Percentiles rank a stretch among this genome's conserved stretches.
These are phyloP conservation scores for Penicillium sp. DNA, from an alignment of 2,329 filamentous ascomycete species.

Conservation along the genomic window DNA sequence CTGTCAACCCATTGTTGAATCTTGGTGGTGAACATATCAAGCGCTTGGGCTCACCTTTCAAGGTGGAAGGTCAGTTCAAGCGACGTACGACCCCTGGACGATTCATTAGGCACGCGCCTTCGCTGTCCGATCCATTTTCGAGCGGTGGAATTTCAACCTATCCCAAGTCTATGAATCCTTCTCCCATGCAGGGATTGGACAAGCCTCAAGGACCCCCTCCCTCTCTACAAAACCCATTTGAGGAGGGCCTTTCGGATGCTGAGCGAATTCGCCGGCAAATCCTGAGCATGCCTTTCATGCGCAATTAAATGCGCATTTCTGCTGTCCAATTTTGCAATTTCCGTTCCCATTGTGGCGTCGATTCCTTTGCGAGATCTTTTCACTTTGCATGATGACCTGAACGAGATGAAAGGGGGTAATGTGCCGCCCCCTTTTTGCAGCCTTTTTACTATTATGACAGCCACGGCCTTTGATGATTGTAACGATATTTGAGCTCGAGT, in stretches of 20 bases:
- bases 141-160: slow-evolving; percentile 24
- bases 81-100: slow-evolving; percentile 32
- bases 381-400: slow-evolving; percentile 30
- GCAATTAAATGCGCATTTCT: slow-evolving; percentile 20
- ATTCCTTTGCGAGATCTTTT: slow-evolving; percentile 21
- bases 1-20: slow-evolving; percentile 31
- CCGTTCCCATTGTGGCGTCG: slow-evolving; percentile 24
- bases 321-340: slow-evolving; percentile 13
- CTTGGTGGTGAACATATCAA: slow-evolving; percentile 43
- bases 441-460: slow-evolving; percentile 30
- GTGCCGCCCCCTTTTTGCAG: slow-evolving; percentile 15
- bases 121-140: slow-evolving; percentile 47
- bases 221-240: slow-evolving; percentile 33
- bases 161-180: slow-evolving; percentile 13
- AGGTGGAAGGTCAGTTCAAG: slow-evolving; percentile 38
- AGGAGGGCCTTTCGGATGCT: slow-evolving; percentile 39
- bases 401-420: slow-evolving; percentile 22
- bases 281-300: slow-evolving; percentile 36
- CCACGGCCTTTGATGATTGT: slow-evolving; percentile 36
- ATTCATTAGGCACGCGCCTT: slow-evolving; percentile 42
- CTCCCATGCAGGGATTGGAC: slow-evolving; percentile 17
- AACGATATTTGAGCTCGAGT: slow-evolving; percentile 27
- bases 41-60: slow-evolving; percentile 51
- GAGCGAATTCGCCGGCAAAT: slow-evolving; percentile 43
- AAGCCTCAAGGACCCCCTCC: slow-evolving; percentile 7